Base-by-base conservation (phyloP, 257 asterid genomes). In the Ballota nigra region DNA sequence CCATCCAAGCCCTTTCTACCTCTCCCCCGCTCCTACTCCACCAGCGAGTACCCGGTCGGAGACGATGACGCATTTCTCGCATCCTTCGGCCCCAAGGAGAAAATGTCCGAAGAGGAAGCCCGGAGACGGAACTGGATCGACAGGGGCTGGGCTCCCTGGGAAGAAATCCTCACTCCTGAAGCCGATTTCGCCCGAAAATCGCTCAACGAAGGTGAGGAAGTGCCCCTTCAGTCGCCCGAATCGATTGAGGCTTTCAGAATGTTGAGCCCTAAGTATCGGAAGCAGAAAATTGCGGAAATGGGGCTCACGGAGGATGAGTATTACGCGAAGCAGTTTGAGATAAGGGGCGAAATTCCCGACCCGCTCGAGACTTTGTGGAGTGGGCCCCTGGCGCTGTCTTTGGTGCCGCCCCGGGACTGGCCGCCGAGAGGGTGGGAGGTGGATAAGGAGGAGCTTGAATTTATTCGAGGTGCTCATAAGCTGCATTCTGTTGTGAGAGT, bases 91-190 rank as follows among this genome's bases (percentile, higher is more conserved):
- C 96, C 96, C 9, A 91, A 89, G 69, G 96, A 87, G 83, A 89
- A 82, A 74, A 92, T 87, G 79, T 80, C 97, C 9, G 98, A 93
- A 74, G 97, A 93, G 4, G 96, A 89, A 77, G 97, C 97, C 40
- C 89, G 98, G 2, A 81, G 78, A 45, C 79, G 78, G 74, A 93
- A 93, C 82, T 93, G 98, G 98, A 55, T 93, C 24, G 98, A 93
- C 45, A 84, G 96, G 67, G 98, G 98, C 6, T 93, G 98, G 98
- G 98, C 98, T 15, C 98, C 98, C 0, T 93, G 98, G 98, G 98
- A 93, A 67, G 98, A 93, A 80, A 84, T 93, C 58, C 96, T 93
- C 51, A 82, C 97, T 6, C 98, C 98, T 0, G 98, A 93, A 78
- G 98, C 86, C 0, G 80, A 86, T 58, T 93, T 93, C 51, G 98